phyloP scores from a whole-genome alignment of 2,329 filamentous ascomycete genomes.

The Emergomyces africanus region DNA sequence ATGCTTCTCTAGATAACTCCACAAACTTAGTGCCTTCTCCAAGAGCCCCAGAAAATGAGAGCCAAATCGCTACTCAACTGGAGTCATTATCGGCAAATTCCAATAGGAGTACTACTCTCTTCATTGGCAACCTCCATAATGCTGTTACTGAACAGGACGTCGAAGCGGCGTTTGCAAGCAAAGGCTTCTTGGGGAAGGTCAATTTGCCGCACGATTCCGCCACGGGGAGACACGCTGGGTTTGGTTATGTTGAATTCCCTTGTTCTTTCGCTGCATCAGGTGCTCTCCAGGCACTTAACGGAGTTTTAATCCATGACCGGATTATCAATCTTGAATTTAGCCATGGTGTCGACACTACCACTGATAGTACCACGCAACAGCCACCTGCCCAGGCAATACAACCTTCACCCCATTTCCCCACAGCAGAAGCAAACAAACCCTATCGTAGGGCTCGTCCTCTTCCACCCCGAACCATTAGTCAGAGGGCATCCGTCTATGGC shows the following conservation, averaged over 20 bases:
- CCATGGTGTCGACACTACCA: conserved; percentile 10
- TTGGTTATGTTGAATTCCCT: conserved; percentile 28
- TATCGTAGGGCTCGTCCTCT: background rate
- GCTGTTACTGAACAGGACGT: conserved; percentile 25
- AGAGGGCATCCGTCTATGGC: background rate
- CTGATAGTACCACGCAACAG: background rate
- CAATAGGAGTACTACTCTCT: conserved; percentile 16
- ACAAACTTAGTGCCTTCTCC: background rate
- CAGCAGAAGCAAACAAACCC: background rate
- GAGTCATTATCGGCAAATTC: background rate
- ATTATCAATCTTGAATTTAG: conserved; percentile 29
- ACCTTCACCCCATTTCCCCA: background rate
- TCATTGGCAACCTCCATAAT: conserved; percentile 30
- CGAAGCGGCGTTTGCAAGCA: conserved; percentile 24
- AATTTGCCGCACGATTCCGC: conserved; percentile 22
- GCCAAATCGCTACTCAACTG: background rate
- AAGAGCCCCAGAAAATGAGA: background rate
- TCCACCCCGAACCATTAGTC: background rate
- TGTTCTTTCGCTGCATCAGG: conserved; percentile 23
- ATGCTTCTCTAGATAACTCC: background rate
- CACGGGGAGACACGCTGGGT: conserved; percentile 26
- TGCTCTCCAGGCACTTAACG: conserved; percentile 25
- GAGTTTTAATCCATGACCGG: conserved; percentile 26
- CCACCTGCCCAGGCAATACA: too few species aligned
- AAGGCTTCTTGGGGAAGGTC: conserved; percentile 25